Base-by-base conservation (phyloP, 768 basidiomycete species). In the Lentinus brumalis region DNA sequence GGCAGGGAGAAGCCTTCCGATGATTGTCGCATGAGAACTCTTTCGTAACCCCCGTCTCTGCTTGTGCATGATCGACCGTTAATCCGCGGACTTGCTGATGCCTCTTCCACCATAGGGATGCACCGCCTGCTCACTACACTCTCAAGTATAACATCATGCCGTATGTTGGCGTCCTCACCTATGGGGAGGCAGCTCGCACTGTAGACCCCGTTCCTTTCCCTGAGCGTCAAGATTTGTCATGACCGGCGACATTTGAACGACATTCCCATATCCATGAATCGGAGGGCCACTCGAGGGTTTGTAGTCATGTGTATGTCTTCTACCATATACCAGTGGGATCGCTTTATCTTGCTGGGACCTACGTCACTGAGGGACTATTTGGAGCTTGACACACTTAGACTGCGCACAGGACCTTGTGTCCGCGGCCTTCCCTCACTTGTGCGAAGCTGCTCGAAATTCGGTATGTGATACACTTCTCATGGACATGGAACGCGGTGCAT, bases 131-230 rank as follows among this genome's bases (percentile, higher is more conserved):
- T 6, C 77, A 84, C 60, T 95, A 91, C 71, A 77, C 83, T 1
- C 80, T 96, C 30, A 91, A 89, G 68, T 96, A 95, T 75, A 94
- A 95, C 69, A 70, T 94, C 35, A 95, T 96, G 92, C 94, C 94
- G 7, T 87, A 89, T 69, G 91, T 96, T 18, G 94, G 94, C 18
- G 66, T 86, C 46, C 80, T 95, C 50, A 87, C 83, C 3, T 89
- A 88, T 53, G 94, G 92, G 29, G 89, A 92, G 71, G 92, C 86
- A 14, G 79, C 79, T 50, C 77, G 79, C 50, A 81, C 78, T 40
- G 61, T 60, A 18, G 67, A 73, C 58, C 72, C 76, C 29, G 69
- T 79, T 9, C 60, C 70, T 5, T 76, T 76, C 68, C 75, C 75
- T 46, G 64, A 66, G 50, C 62, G 64, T 32, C 66, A 63, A 30